phyloP scores from a whole-genome alignment of 169 alveolate genomes.

The Plasmodium fragile region DNA sequence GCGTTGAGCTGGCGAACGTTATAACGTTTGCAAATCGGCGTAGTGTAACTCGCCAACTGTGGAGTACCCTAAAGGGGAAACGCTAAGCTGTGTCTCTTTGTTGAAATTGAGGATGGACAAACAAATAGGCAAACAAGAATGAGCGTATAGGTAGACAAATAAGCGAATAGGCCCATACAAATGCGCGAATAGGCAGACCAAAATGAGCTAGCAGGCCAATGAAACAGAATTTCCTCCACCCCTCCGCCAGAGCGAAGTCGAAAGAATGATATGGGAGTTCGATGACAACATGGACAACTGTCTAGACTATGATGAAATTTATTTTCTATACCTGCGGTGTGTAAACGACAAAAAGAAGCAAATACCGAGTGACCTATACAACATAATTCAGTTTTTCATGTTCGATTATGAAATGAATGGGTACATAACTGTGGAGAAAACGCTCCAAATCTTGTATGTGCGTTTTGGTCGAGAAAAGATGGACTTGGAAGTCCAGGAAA shows the following conservation, averaged over 20 bases:
- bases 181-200: not conserved
- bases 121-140: not conserved
- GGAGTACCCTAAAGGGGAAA: not conserved
- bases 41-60: not conserved
- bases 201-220: not conserved
- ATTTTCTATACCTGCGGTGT: constrained; percentile 52
- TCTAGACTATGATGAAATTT: constrained; percentile 72
- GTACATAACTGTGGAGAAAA: constrained; percentile 71
- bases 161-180: not conserved
- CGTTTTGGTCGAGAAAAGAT: constrained; percentile 73
- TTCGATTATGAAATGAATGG: constrained; percentile 76
- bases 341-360: constrained; percentile 70
- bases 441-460: constrained; percentile 65
- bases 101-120: not conserved
- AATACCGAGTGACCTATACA: constrained; percentile 66
- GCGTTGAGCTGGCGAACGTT: not conserved
- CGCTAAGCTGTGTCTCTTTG: not conserved
- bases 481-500: constrained; percentile 71
- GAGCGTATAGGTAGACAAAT: not conserved
- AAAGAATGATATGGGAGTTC: constrained; percentile 74
- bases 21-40: not conserved
- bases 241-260: constrained; percentile 51
- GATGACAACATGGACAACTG: constrained; percentile 74
- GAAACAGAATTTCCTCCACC: not conserved
- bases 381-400: constrained; percentile 71